A percentile compares a stretch with the other conserved stretches of the same genome.
Conservation (phyloP, 2,329 filamentous ascomycete genomes). For the Thermothelomyces thermophilus region DNA sequence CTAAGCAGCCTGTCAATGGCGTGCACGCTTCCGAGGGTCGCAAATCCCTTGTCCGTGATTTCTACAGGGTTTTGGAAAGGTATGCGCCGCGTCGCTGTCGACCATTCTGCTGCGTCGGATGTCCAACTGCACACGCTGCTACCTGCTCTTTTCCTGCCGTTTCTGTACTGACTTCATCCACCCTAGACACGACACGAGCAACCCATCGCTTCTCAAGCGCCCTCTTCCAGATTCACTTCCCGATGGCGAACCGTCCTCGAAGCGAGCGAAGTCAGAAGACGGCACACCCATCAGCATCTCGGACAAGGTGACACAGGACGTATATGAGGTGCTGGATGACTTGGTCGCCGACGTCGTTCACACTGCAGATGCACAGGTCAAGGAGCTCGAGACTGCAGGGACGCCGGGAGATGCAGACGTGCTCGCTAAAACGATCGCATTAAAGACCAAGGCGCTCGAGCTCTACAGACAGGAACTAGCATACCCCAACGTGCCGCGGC, state of each 20-base stretch:
- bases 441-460: conserved; percentile 57
- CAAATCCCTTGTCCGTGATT: conserved; percentile 35
- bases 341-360: conserved; percentile 51
- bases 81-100: conserved; percentile 27
- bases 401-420: conserved; percentile 30
- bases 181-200: conserved; percentile 45
- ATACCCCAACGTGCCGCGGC: conserved; percentile 38
- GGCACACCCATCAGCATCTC: conserved; percentile 39
- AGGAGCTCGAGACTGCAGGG: conserved; percentile 38
- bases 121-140: conserved; percentile 6
- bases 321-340: conserved; percentile 57
- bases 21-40: conserved; percentile 26
- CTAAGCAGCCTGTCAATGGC: conserved; percentile 27
- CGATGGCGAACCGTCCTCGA: conserved; percentile 48
- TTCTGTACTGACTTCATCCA: conserved; percentile 21
- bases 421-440: conserved; percentile 44
- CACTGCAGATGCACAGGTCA: conserved; percentile 33
- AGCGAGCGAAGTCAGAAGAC: conserved; percentile 53
- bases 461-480: conserved; percentile 56
- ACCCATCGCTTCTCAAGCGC: conserved; percentile 49
- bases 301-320: conserved; percentile 46
- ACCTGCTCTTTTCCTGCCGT: not conserved
- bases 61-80: conserved; percentile 38
- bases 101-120: not conserved
- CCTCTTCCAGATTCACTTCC: conserved; percentile 39